These are phyloP conservation scores for Vitis hybrid DNA, from an alignment of 177 flowering plant genomes.

Conservation along the genomic window DNA sequence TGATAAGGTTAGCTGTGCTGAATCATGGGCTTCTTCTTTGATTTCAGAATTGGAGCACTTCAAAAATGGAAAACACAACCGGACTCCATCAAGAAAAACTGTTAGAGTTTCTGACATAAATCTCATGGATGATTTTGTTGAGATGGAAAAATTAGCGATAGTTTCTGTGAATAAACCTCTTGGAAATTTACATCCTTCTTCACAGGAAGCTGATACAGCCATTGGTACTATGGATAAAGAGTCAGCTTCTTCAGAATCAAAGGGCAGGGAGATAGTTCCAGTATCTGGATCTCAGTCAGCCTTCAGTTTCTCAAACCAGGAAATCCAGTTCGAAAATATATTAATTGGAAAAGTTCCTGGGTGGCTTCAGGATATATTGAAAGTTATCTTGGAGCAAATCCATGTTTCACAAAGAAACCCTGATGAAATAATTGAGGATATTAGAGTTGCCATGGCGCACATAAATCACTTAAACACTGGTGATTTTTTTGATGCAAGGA, in stretches of 20 bases:
- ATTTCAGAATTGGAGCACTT: slow-evolving; percentile 66
- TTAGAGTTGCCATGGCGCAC: slow-evolving; percentile 40
- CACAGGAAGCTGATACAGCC: slow-evolving; percentile 23
- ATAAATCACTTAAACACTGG: slow-evolving; percentile 12
- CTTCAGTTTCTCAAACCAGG: slow-evolving; percentile 9
- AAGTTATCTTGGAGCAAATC: slow-evolving; percentile 47
- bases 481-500: slow-evolving; percentile 21
- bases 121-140: slow-evolving; percentile 89
- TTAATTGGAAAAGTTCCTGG: slow-evolving; percentile 18
- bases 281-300: slow-evolving; percentile 23
- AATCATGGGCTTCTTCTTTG: slow-evolving; percentile 75
- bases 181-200: slow-evolving; percentile 23
- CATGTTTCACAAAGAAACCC: slow-evolving; percentile 34
- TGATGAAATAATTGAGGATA: slow-evolving; percentile 59
- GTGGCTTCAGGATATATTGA: slow-evolving; percentile 60
- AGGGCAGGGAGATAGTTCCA: slow-evolving; percentile 50
- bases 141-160: slow-evolving; percentile 88
- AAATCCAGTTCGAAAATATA: slow-evolving; percentile 13
- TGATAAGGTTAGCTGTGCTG: slow-evolving; percentile 63
- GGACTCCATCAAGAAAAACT: slow-evolving; percentile 30
- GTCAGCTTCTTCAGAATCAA: slow-evolving; percentile 21
- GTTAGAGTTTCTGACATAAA: slow-evolving; percentile 56
- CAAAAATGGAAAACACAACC: slow-evolving; percentile 45
- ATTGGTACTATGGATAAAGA: slow-evolving; percentile 16
- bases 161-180: slow-evolving; percentile 46